These are phyloP conservation scores for Trichoderma breve DNA, from an alignment of 2,329 filamentous ascomycete species.

Conservation along the genomic window DNA sequence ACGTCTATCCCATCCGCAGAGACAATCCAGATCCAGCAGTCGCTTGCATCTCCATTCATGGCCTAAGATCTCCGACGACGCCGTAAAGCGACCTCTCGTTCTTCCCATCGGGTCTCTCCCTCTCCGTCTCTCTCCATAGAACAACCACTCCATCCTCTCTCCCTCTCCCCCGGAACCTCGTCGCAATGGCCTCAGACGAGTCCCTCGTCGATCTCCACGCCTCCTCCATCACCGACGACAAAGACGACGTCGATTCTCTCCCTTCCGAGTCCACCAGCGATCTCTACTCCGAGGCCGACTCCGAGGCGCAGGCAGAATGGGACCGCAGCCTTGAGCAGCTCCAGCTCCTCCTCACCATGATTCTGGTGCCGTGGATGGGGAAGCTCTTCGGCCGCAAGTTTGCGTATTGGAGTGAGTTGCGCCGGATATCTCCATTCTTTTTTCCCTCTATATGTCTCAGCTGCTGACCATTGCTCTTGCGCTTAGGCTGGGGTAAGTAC, in stretches of 20 bases:
- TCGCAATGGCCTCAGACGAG: slow-evolving; percentile 39
- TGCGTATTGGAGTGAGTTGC: slow-evolving; percentile 83
- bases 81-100: not conserved
- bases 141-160: not conserved
- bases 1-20: not conserved
- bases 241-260: slow-evolving; percentile 60
- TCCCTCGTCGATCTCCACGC: slow-evolving; percentile 53
- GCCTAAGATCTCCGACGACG: not conserved
- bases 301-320: slow-evolving; percentile 94
- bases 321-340: slow-evolving; percentile 90
- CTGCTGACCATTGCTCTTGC: not conserved
- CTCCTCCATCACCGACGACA: slow-evolving; percentile 46
- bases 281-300: slow-evolving; percentile 58
- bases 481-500: slow-evolving; percentile 79
- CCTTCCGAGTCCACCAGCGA: slow-evolving; percentile 62
- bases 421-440: not conserved
- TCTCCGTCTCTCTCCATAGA: not conserved
- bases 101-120: not conserved
- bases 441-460: not conserved
- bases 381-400: slow-evolving; percentile 95
- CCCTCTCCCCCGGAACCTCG: not conserved
- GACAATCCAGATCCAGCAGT: not conserved
- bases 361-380: slow-evolving; percentile 87
- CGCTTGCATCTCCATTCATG: not conserved
- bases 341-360: slow-evolving; percentile 89